Evolutionary conservation across 2,329 filamentous ascomycete species (phyloP).

Genomic region (Fusarium devonianum): DNA sequence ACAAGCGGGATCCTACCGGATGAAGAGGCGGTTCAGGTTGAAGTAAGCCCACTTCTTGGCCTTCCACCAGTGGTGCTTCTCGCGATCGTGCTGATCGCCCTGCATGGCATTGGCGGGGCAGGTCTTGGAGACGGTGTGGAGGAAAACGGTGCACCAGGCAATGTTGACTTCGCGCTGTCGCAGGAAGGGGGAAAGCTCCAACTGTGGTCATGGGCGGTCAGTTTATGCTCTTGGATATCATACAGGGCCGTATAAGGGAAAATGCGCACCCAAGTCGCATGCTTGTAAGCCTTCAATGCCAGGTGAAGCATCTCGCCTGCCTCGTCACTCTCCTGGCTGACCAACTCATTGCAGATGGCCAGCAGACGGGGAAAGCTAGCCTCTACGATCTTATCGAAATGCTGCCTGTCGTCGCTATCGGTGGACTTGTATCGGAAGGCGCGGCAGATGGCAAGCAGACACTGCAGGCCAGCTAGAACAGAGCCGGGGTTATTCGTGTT

Average conservation of each 20-base stretch:
- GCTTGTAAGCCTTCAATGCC: constrained; percentile 96
- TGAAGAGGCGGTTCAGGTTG: constrained; percentile 94
- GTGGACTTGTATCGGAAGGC: constrained; percentile 91
- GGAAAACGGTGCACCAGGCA: constrained; percentile 94
- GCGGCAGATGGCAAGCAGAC: constrained; percentile 90
- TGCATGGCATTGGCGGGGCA: constrained; percentile 85
- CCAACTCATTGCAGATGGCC: constrained; percentile 84
- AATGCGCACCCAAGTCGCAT: constrained; percentile 83
- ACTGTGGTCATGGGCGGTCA: constrained; percentile 60
- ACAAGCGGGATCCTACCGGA: constrained; percentile 65
- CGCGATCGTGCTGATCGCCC: constrained; percentile 82
- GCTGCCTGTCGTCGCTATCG: constrained; percentile 76
- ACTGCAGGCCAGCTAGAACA: constrained; percentile 93
- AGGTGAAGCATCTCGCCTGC: constrained; percentile 96
- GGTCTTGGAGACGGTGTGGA: constrained; percentile 86
- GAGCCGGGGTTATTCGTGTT: constrained; percentile 85
- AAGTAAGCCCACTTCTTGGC: constrained; percentile 99
- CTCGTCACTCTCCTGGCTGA: constrained; percentile 90
- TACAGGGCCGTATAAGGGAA: constrained; percentile 4
- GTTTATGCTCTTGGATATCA: neutral
- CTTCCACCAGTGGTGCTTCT: constrained; percentile 99
- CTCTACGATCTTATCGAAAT: constrained; percentile 95
- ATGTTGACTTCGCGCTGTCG: constrained; percentile 85
- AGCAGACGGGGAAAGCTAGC: constrained; percentile 88
- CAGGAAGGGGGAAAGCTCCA: constrained; percentile 82